Evolutionary conservation across 352 stramenopile species (phyloP).

Genomic region (Phytopythium helicoides): DNA sequence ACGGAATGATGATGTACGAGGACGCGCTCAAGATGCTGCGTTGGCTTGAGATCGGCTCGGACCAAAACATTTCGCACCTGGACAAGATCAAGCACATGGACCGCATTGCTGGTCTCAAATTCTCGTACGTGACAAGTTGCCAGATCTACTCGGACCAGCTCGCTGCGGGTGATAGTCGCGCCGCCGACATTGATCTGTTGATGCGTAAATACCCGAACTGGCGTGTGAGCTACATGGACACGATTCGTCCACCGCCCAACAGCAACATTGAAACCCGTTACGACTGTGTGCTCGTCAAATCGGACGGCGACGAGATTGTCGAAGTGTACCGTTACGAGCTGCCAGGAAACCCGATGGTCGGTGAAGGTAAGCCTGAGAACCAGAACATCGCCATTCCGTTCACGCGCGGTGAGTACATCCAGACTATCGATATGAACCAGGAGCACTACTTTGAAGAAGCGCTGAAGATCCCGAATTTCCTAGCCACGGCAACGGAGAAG

Average conservation of each 20-base stretch:
- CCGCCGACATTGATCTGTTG: conserved; percentile 96
- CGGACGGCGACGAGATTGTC: conserved; percentile 82
- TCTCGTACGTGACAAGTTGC: conserved; percentile 88
- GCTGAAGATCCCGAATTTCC: conserved; percentile 87
- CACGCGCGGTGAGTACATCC: conserved; percentile 82
- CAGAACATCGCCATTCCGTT: conserved; percentile 87
- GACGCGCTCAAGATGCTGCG: conserved; percentile 87
- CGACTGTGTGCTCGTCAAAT: conserved; percentile 82
- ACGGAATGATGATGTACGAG: conserved; percentile 91
- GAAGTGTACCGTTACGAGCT: conserved; percentile 88
- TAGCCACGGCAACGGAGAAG: conserved; percentile 69
- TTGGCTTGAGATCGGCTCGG: conserved; percentile 86
- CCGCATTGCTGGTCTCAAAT: conserved; percentile 83
- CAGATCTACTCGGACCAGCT: conserved; percentile 88
- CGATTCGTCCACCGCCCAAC: conserved; percentile 62
- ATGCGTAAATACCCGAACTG: conserved; percentile 96
- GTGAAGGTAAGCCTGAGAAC: conserved; percentile 87
- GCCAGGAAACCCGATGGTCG: conserved; percentile 77
- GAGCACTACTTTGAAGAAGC: conserved; percentile 89
- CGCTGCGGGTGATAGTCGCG: conserved; percentile 58
- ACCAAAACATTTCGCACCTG: conserved; percentile 79
- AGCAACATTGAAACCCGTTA: conserved; percentile 69
- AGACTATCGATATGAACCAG: conserved; percentile 93
- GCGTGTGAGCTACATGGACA: conserved; percentile 89
- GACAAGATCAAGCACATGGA: conserved; percentile 91